Percentiles rank a stretch among this genome's conserved stretches.
Evolutionary conservation across 202 grass and related monocot genomes (phyloP).

Genomic region (Setaria italica): DNA sequence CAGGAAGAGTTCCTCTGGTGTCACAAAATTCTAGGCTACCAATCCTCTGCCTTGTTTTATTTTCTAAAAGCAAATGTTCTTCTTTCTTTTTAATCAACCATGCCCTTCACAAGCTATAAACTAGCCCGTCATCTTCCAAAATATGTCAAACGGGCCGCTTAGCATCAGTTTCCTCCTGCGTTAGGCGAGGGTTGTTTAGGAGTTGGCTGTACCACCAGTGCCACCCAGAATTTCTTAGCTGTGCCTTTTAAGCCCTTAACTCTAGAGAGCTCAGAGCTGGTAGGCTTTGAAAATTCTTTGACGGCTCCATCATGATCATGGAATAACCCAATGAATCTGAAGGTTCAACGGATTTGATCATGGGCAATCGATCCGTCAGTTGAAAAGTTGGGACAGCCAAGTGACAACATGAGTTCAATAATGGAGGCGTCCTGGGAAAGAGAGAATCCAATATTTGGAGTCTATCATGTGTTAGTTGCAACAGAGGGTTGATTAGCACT

Average conservation of each 20-base stretch:
- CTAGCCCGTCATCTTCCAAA: background rate
- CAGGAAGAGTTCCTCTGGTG: too few relatives aligned
- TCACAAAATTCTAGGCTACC: too few relatives aligned
- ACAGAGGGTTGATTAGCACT: background rate
- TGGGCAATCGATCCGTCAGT: background rate
- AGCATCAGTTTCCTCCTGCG: background rate
- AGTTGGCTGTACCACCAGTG: background rate
- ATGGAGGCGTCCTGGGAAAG: background rate
- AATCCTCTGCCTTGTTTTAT: too few relatives aligned
- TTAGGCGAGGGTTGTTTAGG: slow-evolving; percentile 26
- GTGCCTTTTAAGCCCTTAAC: background rate
- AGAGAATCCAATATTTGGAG: background rate
- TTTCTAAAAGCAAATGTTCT: too few relatives aligned
- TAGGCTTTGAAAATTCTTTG: slow-evolving; percentile 1
- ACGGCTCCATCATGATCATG: background rate
- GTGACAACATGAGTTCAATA: background rate
- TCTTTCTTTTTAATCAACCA: too few relatives aligned
- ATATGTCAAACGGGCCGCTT: background rate
- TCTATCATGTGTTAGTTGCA: background rate
- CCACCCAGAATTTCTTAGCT: background rate
- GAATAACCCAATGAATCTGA: background rate
- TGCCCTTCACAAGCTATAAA: background rate
- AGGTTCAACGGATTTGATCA: background rate
- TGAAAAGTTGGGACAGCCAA: slow-evolving; percentile 11
- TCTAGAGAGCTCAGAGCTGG: background rate